phyloP scores from a whole-genome alignment of 2,329 filamentous ascomycete species.

The Aspergillus pseudoterreus region DNA sequence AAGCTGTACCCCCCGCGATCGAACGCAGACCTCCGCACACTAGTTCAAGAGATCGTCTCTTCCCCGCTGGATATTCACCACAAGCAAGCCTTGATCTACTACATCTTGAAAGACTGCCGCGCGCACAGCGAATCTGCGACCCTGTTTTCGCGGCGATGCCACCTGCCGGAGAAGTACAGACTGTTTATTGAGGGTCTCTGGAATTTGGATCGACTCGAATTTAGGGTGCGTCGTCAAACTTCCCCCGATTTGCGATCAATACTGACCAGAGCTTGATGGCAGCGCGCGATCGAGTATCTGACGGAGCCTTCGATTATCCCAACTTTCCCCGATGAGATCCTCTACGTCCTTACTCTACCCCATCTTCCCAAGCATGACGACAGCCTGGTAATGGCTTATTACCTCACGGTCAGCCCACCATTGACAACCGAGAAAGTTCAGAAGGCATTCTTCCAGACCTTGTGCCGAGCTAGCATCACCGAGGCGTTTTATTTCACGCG shows the following conservation, averaged over 20 bases:
- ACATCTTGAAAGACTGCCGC: slow-evolving; percentile 73
- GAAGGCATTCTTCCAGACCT: slow-evolving; percentile 64
- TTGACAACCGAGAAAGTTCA: slow-evolving; percentile 62
- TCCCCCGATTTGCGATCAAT: neutral
- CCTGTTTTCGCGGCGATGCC: slow-evolving; percentile 60
- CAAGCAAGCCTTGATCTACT: slow-evolving; percentile 80
- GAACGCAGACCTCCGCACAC: slow-evolving; percentile 62
- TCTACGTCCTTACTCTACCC: slow-evolving; percentile 61
- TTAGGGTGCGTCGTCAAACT: slow-evolving; percentile 48
- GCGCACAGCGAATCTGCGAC: slow-evolving; percentile 48
- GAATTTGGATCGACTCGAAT: slow-evolving; percentile 71
- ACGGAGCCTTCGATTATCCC: slow-evolving; percentile 75
- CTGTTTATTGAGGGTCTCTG: slow-evolving; percentile 79
- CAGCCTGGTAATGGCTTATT: slow-evolving; percentile 70
- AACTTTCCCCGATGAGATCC: slow-evolving; percentile 80
- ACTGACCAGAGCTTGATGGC: slow-evolving; percentile 10
- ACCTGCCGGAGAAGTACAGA: slow-evolving; percentile 71
- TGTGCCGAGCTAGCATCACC: slow-evolving; percentile 63
- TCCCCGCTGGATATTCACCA: slow-evolving; percentile 65
- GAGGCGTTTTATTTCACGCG: slow-evolving; percentile 73
- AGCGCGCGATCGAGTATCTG: slow-evolving; percentile 70
- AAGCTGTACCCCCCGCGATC: slow-evolving; percentile 72
- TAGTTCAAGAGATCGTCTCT: slow-evolving; percentile 68
- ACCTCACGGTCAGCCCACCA: slow-evolving; percentile 69
- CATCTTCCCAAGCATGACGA: slow-evolving; percentile 59